phyloP scores from a whole-genome alignment of 2,329 filamentous ascomycete species.

The Seiridium unicorne region DNA sequence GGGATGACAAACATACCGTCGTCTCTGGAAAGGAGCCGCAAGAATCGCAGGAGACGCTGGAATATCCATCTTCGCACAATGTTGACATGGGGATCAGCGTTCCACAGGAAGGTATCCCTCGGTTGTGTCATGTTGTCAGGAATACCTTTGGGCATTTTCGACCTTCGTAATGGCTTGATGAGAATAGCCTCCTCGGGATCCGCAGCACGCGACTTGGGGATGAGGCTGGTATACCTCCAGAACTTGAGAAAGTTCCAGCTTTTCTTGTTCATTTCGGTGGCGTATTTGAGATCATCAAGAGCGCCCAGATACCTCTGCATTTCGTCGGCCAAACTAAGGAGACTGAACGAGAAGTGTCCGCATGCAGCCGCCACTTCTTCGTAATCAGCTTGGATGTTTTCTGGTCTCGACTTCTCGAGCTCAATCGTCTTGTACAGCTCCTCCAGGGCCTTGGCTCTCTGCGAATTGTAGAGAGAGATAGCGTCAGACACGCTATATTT shows the following conservation, averaged over 20 bases:
- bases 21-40: slow-evolving; percentile 51
- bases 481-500: slow-evolving; percentile 78
- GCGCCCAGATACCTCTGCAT: slow-evolving; percentile 80
- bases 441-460: slow-evolving; percentile 72
- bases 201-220: slow-evolving; percentile 26
- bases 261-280: slow-evolving; percentile 58
- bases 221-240: slow-evolving; percentile 52
- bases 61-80: slow-evolving; percentile 41
- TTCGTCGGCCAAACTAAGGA: slow-evolving; percentile 88
- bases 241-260: slow-evolving; percentile 87
- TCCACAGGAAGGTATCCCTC: slow-evolving; percentile 56
- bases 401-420: slow-evolving; percentile 63
- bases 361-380: slow-evolving; percentile 98
- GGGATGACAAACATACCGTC: slow-evolving; percentile 39
- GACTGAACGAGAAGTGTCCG: slow-evolving; percentile 90
- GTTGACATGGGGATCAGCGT: slow-evolving; percentile 45
- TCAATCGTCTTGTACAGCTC: slow-evolving; percentile 80
- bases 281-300: slow-evolving; percentile 79
- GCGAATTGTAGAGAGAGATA: slow-evolving; percentile 72
- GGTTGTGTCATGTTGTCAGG: slow-evolving; percentile 50
- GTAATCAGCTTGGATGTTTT: slow-evolving; percentile 84
- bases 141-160: slow-evolving; percentile 55
- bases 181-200: slow-evolving; percentile 44
- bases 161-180: slow-evolving; percentile 48
- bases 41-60: slow-evolving; percentile 40